Percentiles rank a stretch among this genome's conserved stretches.
phyloP scores from a whole-genome alignment of 1,284 basidiomycete genomes.

The Ustilago cynodontis region DNA sequence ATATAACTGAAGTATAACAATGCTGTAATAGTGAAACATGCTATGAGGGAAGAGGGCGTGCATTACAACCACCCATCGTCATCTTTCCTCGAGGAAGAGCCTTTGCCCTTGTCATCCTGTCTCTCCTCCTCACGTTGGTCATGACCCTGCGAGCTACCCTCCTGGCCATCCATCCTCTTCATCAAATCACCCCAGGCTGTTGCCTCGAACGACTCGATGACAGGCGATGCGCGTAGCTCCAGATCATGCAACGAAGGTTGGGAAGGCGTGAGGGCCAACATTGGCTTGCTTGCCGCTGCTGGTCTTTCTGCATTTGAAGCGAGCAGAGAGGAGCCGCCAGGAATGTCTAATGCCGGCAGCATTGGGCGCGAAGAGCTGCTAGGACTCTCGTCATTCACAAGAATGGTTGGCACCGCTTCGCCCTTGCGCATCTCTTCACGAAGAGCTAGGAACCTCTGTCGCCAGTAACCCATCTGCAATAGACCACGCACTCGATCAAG shows the following conservation, averaged over 20 bases:
- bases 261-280: conserved; percentile 21
- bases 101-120: neutral
- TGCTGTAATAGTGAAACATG: neutral
- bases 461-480: conserved; percentile 59
- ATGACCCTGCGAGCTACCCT: conserved; percentile 9
- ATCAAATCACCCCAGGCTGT: conserved; percentile 57
- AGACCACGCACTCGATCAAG: conserved; percentile 63
- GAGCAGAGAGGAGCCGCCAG: conserved; percentile 8
- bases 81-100: conserved; percentile 1
- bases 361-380: conserved; percentile 9
- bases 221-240: conserved; percentile 45
- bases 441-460: conserved; percentile 58
- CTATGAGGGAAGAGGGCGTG: neutral
- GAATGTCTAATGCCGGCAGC: conserved; percentile 20
- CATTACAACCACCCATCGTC: conserved; percentile 7
- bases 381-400: conserved; percentile 32
- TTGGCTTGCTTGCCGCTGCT: conserved; percentile 2
- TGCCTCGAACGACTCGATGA: conserved; percentile 49
- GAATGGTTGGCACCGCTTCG: conserved; percentile 26
- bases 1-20: neutral
- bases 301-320: conserved; percentile 8
- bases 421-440: conserved; percentile 32
- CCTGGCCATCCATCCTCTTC: conserved; percentile 43
- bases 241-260: conserved; percentile 42
- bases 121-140: neutral